A percentile compares a stretch with the other conserved stretches of the same genome.
These are phyloP conservation scores for Cutaneotrichosporon dermatis DNA, from an alignment of 1,284 basidiomycete genomes.

Conservation along the genomic window DNA sequence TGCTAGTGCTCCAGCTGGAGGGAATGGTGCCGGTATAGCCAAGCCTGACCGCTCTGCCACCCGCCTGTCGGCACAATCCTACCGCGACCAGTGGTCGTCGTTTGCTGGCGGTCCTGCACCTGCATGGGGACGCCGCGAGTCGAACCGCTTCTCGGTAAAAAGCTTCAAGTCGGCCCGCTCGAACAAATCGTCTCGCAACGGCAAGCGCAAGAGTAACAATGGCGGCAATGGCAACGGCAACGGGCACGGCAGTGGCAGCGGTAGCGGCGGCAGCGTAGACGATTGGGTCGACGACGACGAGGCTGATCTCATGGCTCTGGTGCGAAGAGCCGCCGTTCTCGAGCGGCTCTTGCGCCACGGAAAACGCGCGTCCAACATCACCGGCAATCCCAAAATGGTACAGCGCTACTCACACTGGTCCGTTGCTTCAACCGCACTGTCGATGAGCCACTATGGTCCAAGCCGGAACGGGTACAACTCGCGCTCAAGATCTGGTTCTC, in stretches of 20 bases:
- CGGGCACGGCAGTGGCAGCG: not conserved
- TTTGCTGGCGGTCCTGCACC: slow-evolving; percentile 19
- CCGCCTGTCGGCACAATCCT: not conserved
- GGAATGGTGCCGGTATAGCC: not conserved
- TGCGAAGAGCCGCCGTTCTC: slow-evolving; percentile 35
- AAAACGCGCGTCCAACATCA: slow-evolving; percentile 26
- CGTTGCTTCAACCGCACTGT: slow-evolving; percentile 1
- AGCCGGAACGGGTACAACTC: not conserved
- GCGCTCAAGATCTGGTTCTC: not conserved
- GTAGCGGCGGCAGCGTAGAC: not conserved
- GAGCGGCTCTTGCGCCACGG: slow-evolving; percentile 37
- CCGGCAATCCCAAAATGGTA: not conserved
- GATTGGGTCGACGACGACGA: slow-evolving; percentile 23
- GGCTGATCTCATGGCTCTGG: slow-evolving; percentile 31
- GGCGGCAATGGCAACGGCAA: slow-evolving; percentile 5
- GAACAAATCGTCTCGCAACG: not conserved
- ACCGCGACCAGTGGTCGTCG: not conserved
- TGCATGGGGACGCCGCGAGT: slow-evolving; percentile 18
- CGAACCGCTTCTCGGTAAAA: slow-evolving; percentile 5
- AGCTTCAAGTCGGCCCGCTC: slow-evolving; percentile 6
- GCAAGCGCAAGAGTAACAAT: no score
- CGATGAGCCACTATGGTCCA: slow-evolving; percentile 3
- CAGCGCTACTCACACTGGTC: slow-evolving; percentile 9
- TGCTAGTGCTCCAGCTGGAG: not conserved
- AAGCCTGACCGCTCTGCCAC: not conserved